A percentile compares a stretch with the other conserved stretches of the same genome.
Evolutionary conservation across 139 green algal genomes (phyloP).

Genomic region (Mychonastes homosphaera): DNA sequence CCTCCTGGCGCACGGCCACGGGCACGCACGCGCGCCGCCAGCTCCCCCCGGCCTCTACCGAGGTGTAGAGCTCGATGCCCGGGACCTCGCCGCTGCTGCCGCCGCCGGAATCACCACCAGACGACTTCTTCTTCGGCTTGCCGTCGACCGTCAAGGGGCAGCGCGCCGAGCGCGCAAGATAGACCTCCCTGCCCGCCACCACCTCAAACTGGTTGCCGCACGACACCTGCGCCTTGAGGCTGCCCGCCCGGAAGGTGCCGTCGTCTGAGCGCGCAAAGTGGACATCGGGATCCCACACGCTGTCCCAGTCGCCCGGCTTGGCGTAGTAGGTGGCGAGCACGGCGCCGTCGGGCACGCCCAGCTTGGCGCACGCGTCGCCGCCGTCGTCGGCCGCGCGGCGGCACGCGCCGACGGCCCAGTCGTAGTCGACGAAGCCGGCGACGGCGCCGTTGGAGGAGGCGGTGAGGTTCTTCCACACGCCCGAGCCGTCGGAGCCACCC

Average conservation of each 20-base stretch:
- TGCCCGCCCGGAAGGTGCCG: not conserved
- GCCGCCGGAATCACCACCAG: not conserved
- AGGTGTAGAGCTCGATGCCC: constrained; percentile 43
- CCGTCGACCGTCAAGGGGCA: not conserved
- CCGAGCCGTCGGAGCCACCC: constrained; percentile 4
- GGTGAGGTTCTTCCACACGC: constrained; percentile 74
- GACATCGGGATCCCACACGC: constrained; percentile 71
- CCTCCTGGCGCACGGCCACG: constrained; percentile 40
- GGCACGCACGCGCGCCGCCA: constrained; percentile 72
- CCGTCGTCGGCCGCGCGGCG: constrained; percentile 4
- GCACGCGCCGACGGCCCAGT: constrained; percentile 64
- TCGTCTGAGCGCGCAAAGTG: constrained; percentile 71
- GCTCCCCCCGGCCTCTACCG: constrained; percentile 31
- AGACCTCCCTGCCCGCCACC: constrained; percentile 11
- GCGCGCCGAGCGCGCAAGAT: not conserved
- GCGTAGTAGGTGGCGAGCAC: constrained; percentile 82
- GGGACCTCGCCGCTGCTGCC: not conserved
- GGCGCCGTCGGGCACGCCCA: constrained; percentile 12
- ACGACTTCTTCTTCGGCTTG: not conserved
- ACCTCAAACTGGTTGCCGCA: constrained; percentile 94
- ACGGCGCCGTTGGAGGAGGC: constrained; percentile 50
- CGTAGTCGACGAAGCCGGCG: constrained; percentile 81
- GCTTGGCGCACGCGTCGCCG: constrained; percentile 1
- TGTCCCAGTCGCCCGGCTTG: constrained; percentile 42
- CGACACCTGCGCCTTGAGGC: constrained; percentile 23